Percentiles rank a stretch among this genome's conserved stretches.
Evolutionary conservation across 768 basidiomycete species (phyloP).

Genomic region (Boletus sp.): DNA sequence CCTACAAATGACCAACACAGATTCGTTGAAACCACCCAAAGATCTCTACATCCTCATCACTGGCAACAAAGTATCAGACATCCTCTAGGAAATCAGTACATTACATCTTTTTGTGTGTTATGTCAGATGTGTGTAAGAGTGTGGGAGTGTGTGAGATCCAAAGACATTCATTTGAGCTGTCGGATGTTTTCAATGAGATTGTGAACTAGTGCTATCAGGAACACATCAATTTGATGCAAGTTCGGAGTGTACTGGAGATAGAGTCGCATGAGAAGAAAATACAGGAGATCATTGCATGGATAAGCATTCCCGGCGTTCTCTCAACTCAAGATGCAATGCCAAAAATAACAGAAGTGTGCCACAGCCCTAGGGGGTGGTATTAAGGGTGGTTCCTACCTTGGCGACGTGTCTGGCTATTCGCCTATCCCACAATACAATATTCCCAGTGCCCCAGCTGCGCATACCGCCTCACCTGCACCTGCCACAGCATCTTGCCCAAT

Average conservation of each 20-base stretch:
- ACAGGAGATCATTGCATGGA: constrained; percentile 95
- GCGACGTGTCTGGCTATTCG: constrained; percentile 68
- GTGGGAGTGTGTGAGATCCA: constrained; percentile 88
- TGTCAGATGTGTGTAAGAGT: constrained; percentile 85
- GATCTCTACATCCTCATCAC: constrained; percentile 96
- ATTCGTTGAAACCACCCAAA: constrained; percentile 88
- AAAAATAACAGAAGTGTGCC: constrained; percentile 85
- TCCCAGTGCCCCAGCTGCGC: constrained; percentile 48
- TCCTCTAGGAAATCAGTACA: constrained; percentile 96
- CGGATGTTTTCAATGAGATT: constrained; percentile 96
- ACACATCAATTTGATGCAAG: constrained; percentile 75
- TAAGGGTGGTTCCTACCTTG: constrained; percentile 57
- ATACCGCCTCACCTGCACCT: constrained; percentile 43
- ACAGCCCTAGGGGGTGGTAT: constrained; percentile 44
- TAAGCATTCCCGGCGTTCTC: constrained; percentile 35
- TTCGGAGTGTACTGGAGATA: constrained; percentile 80
- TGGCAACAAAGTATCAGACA: constrained; percentile 98
- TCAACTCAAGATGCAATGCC: constrained; percentile 95
- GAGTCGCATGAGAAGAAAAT: constrained; percentile 93
- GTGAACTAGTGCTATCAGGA: constrained; percentile 87
- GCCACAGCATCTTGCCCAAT: constrained; percentile 56
- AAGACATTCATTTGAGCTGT: constrained; percentile 87
- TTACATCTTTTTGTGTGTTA: constrained; percentile 92
- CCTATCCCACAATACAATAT: constrained; percentile 71
- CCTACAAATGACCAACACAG: constrained; percentile 94